Base-by-base conservation (phyloP, 495 filamentous ascomycete species). In the Penicillium goetzii region DNA sequence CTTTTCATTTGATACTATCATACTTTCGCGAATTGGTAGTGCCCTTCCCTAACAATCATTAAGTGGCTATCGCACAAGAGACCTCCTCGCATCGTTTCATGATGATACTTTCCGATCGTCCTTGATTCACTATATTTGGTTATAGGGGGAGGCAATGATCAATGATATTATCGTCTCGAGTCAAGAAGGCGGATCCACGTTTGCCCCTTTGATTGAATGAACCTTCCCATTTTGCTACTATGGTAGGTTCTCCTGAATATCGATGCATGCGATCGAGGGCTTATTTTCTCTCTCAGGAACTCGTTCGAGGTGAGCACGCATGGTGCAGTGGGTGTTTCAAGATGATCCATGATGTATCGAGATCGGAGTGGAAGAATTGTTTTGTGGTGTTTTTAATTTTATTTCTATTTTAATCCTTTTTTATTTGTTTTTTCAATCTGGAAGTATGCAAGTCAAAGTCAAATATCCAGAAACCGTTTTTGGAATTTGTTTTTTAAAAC, bases 61-160 rank as follows among this genome's bases (percentile, higher is more conserved):
- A 23, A 21, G 25, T 47, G 43, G 43, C 43, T 47, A 25, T 47
- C 4, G 9, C 19, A 8, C 36, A 4, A 12, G n/a, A 6, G 60
- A 64, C 47, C 70, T 72, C 74, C 69, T 78, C 70, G 71, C 70
- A 68, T 69, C 6, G 65, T 75, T 61, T 66, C 64, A 65, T 36
- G 60, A 63, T 62, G 65, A 54, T 54, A 63, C 64, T 60, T 60
- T 64, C 58, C 51, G 36, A 15, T 8, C 59, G 64, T 76, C 77
- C 77, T 80, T 80, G 76, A 76, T 77, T 80, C 65, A 62, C 71
- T 72, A 70, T 76, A 75, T 71, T 74, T 64, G 47, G 55, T 60
- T 68, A 66, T 61, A 55, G 21, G 43, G 21, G 28, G 17, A 47
- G 45, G 25, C 23, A 38, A 64, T 62, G 43, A 47, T 47, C 43